A percentile compares a stretch with the other conserved stretches of the same genome.
phyloP scores from a whole-genome alignment of 2,329 filamentous ascomycete genomes.

The Trichoderma sp. region DNA sequence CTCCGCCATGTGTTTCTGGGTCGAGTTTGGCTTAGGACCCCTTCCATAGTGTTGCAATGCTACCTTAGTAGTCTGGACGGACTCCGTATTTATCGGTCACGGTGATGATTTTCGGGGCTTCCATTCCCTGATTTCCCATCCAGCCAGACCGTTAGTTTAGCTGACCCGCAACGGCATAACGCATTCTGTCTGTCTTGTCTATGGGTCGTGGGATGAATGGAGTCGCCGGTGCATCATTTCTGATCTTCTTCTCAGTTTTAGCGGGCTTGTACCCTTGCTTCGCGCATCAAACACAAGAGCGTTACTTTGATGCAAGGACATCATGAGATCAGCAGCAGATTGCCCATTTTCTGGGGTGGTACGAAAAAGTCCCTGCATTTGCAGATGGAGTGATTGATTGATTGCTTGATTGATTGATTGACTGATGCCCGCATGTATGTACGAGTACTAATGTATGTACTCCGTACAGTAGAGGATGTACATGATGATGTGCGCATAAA shows the following conservation, averaged over 20 bases:
- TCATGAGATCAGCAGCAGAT: conserved; percentile 7
- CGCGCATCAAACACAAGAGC: background rate
- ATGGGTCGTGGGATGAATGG: background rate
- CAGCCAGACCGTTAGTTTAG: background rate
- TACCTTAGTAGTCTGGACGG: background rate
- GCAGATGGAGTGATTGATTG: background rate
- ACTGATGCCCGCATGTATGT: background rate
- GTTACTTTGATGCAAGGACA: background rate
- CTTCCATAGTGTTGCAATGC: background rate
- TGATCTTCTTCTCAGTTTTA: background rate
- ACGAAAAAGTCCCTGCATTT: conserved; percentile 15
- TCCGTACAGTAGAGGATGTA: background rate
- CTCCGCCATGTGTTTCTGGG: background rate
- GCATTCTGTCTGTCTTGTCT: background rate
- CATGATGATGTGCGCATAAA: background rate
- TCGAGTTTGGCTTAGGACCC: background rate
- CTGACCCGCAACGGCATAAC: conserved; percentile 4
- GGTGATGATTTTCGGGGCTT: background rate
- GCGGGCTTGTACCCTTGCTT: background rate
- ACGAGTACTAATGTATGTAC: background rate
- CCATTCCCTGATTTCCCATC: background rate
- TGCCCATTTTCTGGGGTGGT: conserved; percentile 6
- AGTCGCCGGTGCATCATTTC: background rate
- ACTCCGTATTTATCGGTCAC: conserved; percentile 11
- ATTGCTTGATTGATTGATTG: background rate